Conservation (phyloP, 108 stramenopile species). For the Cyclostephanos tholiformis region DNA sequence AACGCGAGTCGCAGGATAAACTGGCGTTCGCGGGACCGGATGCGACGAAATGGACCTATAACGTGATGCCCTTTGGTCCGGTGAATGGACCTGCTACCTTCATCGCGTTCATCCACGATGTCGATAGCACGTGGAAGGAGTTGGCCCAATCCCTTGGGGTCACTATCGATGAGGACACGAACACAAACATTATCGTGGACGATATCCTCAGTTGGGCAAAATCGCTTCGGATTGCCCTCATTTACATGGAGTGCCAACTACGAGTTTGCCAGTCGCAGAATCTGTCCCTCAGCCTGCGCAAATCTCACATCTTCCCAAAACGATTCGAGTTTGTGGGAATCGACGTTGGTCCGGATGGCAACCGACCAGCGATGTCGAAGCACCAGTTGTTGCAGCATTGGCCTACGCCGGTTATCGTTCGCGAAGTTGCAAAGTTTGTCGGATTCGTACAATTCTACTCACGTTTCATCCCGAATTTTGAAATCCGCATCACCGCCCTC, state of each 20-base stretch:
- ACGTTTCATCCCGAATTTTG: background rate
- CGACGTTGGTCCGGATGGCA: background rate
- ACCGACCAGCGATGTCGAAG: background rate
- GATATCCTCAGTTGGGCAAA: conserved; percentile 13
- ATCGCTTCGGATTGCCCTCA: background rate
- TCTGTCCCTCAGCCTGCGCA: background rate
- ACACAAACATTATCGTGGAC: background rate
- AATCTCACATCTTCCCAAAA: background rate
- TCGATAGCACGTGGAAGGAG: background rate
- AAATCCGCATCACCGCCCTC: background rate
- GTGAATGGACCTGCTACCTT: background rate
- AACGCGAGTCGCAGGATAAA: background rate
- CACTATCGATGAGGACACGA: background rate
- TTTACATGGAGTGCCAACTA: background rate
- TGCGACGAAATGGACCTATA: background rate
- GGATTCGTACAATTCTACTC: background rate
- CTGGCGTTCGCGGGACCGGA: background rate
- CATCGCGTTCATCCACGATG: background rate
- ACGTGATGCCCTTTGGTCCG: conserved; percentile 2
- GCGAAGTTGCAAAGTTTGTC: background rate
- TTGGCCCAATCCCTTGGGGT: background rate
- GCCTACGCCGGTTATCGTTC: background rate
- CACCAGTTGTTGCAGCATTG: background rate
- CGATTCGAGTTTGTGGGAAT: background rate
- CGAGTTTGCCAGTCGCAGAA: background rate